Conservation (phyloP, 805 yeast genomes). For the Candida oleophila region DNA sequence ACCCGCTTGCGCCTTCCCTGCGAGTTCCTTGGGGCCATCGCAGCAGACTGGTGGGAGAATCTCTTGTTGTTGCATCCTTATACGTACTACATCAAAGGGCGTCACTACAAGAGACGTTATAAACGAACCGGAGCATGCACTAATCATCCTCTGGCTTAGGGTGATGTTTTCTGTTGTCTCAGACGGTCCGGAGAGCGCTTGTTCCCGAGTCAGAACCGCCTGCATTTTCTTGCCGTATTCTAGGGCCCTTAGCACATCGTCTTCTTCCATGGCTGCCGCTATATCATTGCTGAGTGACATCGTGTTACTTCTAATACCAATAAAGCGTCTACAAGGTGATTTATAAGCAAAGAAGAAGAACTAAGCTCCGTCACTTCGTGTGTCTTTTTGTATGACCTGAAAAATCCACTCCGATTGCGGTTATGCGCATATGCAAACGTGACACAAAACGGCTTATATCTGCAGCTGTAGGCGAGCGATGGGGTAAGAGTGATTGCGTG, state of each 20-base stretch:
- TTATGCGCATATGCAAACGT: neutral
- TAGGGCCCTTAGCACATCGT: conserved; percentile 8
- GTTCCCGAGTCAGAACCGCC: conserved; percentile 2
- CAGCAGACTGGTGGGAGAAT: conserved; percentile 35
- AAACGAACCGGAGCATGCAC: conserved; percentile 76
- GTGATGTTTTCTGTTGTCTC: conserved; percentile 35
- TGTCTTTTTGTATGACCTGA: neutral
- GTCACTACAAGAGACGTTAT: conserved; percentile 73
- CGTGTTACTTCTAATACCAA: too few species aligned
- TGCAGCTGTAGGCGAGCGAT: neutral
- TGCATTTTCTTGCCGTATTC: neutral
- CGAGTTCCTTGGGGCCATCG: conserved; percentile 11
- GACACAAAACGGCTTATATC: neutral
- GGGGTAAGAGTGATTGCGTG: too few species aligned
- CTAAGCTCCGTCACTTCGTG: too few species aligned
- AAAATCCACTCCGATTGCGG: neutral
- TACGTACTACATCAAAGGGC: conserved; percentile 78
- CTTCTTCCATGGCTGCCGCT: conserved; percentile 35
- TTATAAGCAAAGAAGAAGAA: too few species aligned
- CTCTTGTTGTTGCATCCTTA: conserved; percentile 76
- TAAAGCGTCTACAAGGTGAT: too few species aligned
- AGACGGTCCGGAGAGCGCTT: neutral
- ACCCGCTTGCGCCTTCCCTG: conserved; percentile 29
- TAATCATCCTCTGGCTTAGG: conserved; percentile 63
- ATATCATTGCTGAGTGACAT: neutral